Evolutionary conservation across 2,329 filamentous ascomycete species (phyloP).

Genomic region (Apiospora saccharicola): DNA sequence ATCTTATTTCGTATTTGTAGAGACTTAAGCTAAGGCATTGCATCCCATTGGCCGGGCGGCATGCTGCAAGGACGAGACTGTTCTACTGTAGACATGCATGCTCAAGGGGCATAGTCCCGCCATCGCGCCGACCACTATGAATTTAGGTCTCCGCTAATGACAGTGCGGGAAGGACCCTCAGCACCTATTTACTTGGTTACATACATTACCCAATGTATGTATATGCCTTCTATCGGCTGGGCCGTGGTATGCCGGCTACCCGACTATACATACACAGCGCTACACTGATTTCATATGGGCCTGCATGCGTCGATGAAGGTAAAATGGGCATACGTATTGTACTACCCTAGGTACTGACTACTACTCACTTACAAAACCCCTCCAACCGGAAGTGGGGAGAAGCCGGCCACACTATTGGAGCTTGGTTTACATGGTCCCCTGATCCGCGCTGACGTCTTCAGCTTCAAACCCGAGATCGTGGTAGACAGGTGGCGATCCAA

Average conservation of each 20-base stretch:
- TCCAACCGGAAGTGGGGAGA: neutral
- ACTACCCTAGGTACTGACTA: neutral
- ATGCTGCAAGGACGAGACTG: constrained; percentile 9
- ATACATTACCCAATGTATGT: neutral
- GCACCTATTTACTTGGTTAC: neutral
- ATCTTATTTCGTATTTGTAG: constrained; percentile 8
- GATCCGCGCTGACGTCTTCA: constrained; percentile 18
- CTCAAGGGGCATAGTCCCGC: neutral
- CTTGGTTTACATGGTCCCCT: constrained; percentile 7
- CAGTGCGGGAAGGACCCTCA: constrained; percentile 3
- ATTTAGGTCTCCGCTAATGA: constrained; percentile 10
- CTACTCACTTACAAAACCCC: neutral
- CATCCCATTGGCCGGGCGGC: constrained; percentile 8
- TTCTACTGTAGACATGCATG: constrained; percentile 19
- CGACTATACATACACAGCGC: neutral
- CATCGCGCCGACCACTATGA: neutral
- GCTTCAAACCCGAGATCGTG: constrained; percentile 6
- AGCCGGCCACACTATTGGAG: constrained; percentile 5
- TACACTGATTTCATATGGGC: neutral
- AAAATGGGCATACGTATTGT: neutral
- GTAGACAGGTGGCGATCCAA: neutral
- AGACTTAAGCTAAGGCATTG: neutral
- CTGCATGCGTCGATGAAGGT: neutral
- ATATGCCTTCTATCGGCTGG: neutral
- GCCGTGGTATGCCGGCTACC: constrained; percentile 12